A percentile compares a stretch with the other conserved stretches of the same genome.
These are phyloP conservation scores for Rhodotorula sp. DNA, from an alignment of 1,284 basidiomycete species.

Conservation along the genomic window DNA sequence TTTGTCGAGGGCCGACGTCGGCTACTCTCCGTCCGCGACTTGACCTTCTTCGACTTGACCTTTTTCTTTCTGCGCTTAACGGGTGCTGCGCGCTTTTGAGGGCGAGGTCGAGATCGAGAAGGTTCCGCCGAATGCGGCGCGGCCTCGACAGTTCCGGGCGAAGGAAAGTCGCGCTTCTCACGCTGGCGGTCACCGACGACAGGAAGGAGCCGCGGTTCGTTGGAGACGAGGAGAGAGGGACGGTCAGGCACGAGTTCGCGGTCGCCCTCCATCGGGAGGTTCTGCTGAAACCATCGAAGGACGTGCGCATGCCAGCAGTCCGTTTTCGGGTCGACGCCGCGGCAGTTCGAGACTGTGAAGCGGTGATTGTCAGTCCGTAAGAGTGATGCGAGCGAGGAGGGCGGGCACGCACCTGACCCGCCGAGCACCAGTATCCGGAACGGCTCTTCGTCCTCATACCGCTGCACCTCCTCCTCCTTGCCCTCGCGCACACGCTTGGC, in stretches of 20 bases:
- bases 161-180: background rate
- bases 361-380: background rate
- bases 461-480: background rate
- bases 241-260: conserved; percentile 15
- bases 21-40: background rate
- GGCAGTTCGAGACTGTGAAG: conserved; percentile 40
- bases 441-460: conserved; percentile 36
- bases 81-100: background rate
- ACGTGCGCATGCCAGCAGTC: conserved; percentile 38
- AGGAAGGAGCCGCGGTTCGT: background rate
- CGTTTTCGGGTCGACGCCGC: conserved; percentile 38
- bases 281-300: conserved; percentile 37
- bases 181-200: background rate
- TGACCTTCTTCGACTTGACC: conserved; percentile 6
- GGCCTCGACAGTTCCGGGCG: too few relatives aligned
- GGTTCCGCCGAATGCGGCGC: too few relatives aligned
- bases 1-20: conserved; percentile 24
- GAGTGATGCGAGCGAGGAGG: background rate
- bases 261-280: conserved; percentile 39
- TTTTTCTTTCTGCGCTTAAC: conserved; percentile 7
- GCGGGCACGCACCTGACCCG: conserved; percentile 30
- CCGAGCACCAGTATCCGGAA: conserved; percentile 40
- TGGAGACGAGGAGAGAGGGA: background rate
- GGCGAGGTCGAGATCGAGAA: too few relatives aligned
- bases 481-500: conserved; percentile 18